Conservation (phyloP, 441 rosid genomes). For the Viola pubescens region DNA sequence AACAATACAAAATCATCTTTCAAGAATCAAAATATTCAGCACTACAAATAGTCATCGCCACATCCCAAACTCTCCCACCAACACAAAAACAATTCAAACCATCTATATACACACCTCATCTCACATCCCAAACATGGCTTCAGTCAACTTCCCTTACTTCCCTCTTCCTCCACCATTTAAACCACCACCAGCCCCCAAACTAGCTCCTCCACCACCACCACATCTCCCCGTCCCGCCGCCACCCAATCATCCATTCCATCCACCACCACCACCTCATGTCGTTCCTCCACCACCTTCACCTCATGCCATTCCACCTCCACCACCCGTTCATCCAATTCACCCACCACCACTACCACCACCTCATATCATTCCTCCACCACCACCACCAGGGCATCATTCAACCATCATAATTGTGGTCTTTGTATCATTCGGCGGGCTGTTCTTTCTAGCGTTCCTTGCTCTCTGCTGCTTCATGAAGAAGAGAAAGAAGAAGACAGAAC, state of each 20-base stretch:
- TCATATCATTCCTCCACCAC: conserved; percentile 34
- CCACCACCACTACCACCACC: conserved; percentile 35
- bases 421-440: conserved; percentile 61
- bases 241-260: conserved; percentile 12
- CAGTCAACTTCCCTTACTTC: conserved; percentile 30
- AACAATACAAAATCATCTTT: background rate
- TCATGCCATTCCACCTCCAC: conserved; percentile 6
- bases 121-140: no score
- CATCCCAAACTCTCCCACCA: conserved; percentile 11
- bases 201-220: conserved; percentile 15
- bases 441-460: conserved; percentile 58
- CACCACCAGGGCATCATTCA: conserved; percentile 44
- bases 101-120: no score
- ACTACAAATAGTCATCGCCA: conserved; percentile 30
- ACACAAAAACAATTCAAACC: conserved; percentile 3
- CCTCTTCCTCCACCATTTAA: conserved; percentile 35
- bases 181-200: conserved; percentile 23
- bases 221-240: conserved; percentile 25
- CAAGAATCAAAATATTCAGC: background rate
- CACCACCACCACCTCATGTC: conserved; percentile 2
- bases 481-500: conserved; percentile 38
- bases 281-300: background rate
- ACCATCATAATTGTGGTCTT: conserved; percentile 48
- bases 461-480: conserved; percentile 55
- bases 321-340: conserved; percentile 29